Conservation (phyloP, 768 basidiomycete genomes). For the Calocybe indica region DNA sequence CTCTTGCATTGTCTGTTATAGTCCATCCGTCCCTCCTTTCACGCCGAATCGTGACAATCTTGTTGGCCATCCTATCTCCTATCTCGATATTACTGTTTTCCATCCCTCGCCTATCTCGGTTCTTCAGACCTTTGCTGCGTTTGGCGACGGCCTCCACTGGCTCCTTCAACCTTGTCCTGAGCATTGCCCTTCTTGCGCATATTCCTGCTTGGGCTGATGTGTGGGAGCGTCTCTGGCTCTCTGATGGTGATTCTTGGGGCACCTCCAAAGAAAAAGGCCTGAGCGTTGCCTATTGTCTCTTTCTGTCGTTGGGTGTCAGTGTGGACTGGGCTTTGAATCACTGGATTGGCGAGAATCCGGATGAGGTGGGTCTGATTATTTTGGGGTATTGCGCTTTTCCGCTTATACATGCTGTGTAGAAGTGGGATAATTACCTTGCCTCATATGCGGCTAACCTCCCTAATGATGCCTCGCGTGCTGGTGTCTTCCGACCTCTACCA, state of each 20-base stretch:
- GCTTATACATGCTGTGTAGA: conserved; percentile 27
- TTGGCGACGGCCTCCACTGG: conserved; percentile 47
- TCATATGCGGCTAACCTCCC: conserved; percentile 52
- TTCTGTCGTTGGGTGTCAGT: conserved; percentile 38
- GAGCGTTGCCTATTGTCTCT: conserved; percentile 49
- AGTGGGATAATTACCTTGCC: conserved; percentile 66
- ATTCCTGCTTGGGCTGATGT: conserved; percentile 52
- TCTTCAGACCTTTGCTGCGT: conserved; percentile 45
- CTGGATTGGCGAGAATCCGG: conserved; percentile 62
- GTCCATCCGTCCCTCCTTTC: conserved; percentile 28
- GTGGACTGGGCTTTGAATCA: conserved; percentile 51
- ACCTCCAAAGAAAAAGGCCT: conserved; percentile 50
- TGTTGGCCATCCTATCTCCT: conserved; percentile 33
- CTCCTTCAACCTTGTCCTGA: conserved; percentile 47
- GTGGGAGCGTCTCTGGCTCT: conserved; percentile 59
- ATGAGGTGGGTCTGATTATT: conserved; percentile 39
- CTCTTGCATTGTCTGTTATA: conserved; percentile 12
- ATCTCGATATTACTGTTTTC: conserved; percentile 33
- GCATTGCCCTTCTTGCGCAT: conserved; percentile 47
- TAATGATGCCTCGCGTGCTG: conserved; percentile 47
- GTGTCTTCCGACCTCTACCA: conserved; percentile 44
- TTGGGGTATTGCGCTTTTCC: neutral
- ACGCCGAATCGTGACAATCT: conserved; percentile 32
- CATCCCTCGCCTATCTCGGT: conserved; percentile 36
- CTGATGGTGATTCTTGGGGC: conserved; percentile 45